A percentile compares a stretch with the other conserved stretches of the same genome.
Conservation (phyloP, 73 alveolate genomes). For the Paramecium pentaurelia region DNA sequence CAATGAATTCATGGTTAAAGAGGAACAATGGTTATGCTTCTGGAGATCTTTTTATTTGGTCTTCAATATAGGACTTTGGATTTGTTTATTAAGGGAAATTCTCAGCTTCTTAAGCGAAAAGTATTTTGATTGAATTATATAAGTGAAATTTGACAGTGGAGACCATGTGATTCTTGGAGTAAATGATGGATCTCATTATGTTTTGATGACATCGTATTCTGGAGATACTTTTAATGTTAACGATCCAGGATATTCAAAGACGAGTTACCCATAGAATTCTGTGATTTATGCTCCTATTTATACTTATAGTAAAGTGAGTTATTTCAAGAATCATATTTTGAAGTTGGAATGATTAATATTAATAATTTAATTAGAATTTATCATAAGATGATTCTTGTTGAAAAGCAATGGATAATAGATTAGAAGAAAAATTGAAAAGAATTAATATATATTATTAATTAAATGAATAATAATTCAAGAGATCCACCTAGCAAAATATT, state of each 20-base stretch:
- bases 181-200: constrained; percentile 68
- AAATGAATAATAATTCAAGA: constrained; percentile 27
- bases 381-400: neutral
- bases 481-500: constrained; percentile 43
- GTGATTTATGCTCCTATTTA: neutral
- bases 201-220: constrained; percentile 48
- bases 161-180: constrained; percentile 62
- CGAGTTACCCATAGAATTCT: neutral
- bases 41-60: constrained; percentile 70
- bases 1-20: constrained; percentile 69
- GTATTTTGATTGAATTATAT: neutral
- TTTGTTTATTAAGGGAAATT: constrained; percentile 3
- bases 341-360: neutral
- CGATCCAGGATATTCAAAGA: constrained; percentile 64
- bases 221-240: constrained; percentile 61
- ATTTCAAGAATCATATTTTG: constrained; percentile 18
- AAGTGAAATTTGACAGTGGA: constrained; percentile 21
- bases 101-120: neutral
- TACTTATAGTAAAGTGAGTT: neutral
- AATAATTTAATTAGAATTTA: neutral
- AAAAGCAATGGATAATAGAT: neutral
- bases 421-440: neutral
- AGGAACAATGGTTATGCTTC: constrained; percentile 64
- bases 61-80: constrained; percentile 56
- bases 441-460: neutral